Evolutionary conservation across 1,284 basidiomycete species (phyloP).

Genomic region (Sphagnurus paluster): DNA sequence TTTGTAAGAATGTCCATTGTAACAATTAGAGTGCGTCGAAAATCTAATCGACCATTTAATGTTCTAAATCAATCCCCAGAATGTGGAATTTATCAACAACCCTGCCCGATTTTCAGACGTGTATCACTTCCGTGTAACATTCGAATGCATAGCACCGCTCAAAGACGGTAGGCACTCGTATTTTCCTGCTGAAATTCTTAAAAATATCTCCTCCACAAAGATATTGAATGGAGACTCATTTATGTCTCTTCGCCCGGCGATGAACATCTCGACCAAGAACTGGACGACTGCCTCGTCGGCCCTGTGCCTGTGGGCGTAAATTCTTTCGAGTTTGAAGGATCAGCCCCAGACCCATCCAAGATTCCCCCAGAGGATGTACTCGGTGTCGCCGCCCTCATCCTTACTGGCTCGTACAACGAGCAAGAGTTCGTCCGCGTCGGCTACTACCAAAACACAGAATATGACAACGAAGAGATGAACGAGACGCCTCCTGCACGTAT

Average conservation of each 20-base stretch:
- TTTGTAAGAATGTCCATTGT: slow-evolving; percentile 59
- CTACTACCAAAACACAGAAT: slow-evolving; percentile 99
- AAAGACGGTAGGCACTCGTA: slow-evolving; percentile 69
- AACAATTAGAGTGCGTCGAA: slow-evolving; percentile 56
- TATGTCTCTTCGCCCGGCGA: slow-evolving; percentile 95
- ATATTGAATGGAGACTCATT: slow-evolving; percentile 97
- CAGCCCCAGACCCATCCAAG: slow-evolving; percentile 67
- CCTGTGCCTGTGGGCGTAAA: slow-evolving; percentile 95
- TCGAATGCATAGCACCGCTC: slow-evolving; percentile 94
- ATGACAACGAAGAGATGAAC: slow-evolving; percentile 91
- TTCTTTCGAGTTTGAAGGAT: slow-evolving; percentile 93
- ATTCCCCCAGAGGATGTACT: slow-evolving; percentile 86
- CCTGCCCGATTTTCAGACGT: slow-evolving; percentile 89
- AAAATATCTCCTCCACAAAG: slow-evolving; percentile 44
- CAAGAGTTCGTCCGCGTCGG: slow-evolving; percentile 99
- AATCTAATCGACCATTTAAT: slow-evolving; percentile 1
- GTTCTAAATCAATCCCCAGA: slow-evolving; percentile 37
- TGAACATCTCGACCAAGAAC: slow-evolving; percentile 92
- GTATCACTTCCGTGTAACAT: slow-evolving; percentile 95
- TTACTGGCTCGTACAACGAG: slow-evolving; percentile 88
- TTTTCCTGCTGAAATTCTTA: background rate
- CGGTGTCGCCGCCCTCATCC: slow-evolving; percentile 88
- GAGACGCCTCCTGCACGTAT: slow-evolving; percentile 70
- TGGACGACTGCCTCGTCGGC: slow-evolving; percentile 95
- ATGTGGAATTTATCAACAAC: slow-evolving; percentile 90